Percentiles rank a stretch among this genome's conserved stretches.
Conservation (phyloP, 2,329 filamentous ascomycete genomes). For the Nemania abortiva region DNA sequence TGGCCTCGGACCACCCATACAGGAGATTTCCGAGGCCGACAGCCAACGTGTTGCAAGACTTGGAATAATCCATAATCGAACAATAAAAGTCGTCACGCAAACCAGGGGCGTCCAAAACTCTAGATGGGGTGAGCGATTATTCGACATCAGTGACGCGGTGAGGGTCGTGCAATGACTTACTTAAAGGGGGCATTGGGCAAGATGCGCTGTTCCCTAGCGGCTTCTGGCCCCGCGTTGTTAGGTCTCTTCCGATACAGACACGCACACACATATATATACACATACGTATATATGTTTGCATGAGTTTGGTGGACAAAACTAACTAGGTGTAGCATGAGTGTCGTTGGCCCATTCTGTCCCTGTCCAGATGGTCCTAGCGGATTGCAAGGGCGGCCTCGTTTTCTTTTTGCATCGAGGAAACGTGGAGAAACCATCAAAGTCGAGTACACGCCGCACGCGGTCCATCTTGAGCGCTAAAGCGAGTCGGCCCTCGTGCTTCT, state of each 20-base stretch:
- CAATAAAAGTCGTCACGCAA: conserved; percentile 98
- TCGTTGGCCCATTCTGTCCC: conserved; percentile 57
- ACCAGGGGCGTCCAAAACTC: conserved; percentile 87
- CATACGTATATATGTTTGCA: background rate
- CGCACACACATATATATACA: no score
- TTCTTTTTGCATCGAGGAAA: conserved; percentile 48
- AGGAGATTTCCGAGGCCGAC: conserved; percentile 84
- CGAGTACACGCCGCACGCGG: conserved; percentile 73
- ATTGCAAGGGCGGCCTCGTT: conserved; percentile 43
- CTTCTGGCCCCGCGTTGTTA: conserved; percentile 38
- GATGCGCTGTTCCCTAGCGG: conserved; percentile 53
- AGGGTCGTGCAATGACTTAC: conserved; percentile 58
- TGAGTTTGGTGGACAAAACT: conserved; percentile 7
- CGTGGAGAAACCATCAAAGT: conserved; percentile 57
- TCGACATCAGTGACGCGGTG: background rate
- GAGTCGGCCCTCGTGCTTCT: conserved; percentile 79
- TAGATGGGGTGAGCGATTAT: conserved; percentile 48
- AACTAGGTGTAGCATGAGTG: conserved; percentile 39
- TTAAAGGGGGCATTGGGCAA: conserved; percentile 83
- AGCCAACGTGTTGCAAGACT: conserved; percentile 79
- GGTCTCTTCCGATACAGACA: background rate
- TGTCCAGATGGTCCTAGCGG: conserved; percentile 57
- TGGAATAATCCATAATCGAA: conserved; percentile 87
- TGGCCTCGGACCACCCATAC: conserved; percentile 88
- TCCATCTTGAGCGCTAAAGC: conserved; percentile 87